These are phyloP conservation scores for Nosema muscidifuracis DNA, from an alignment of 371 early-diverging fungal genomes.

Conservation along the genomic window DNA sequence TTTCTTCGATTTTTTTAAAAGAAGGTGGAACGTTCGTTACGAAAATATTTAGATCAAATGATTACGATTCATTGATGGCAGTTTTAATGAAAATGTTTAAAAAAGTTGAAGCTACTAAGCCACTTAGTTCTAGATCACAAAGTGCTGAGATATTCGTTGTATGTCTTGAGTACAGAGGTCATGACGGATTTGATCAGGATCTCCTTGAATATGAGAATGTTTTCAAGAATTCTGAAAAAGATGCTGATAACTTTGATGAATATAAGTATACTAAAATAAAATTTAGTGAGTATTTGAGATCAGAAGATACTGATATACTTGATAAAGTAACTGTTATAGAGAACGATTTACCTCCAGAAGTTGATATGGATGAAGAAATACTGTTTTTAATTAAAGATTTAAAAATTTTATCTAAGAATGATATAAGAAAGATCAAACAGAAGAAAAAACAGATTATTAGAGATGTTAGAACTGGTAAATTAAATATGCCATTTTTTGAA, in stretches of 20 bases:
- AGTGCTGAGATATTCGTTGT: constrained; percentile 99
- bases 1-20: constrained; percentile 83
- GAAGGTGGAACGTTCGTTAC: constrained; percentile 95
- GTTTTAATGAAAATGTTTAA: constrained; percentile 91
- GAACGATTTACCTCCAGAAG: constrained; percentile 65
- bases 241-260: constrained; percentile 28
- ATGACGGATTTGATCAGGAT: constrained; percentile 83
- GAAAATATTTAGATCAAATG: constrained; percentile 95
- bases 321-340: constrained; percentile 67
- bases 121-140: constrained; percentile 91
- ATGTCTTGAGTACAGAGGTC: constrained; percentile 79
- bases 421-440: constrained; percentile 60
- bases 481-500: constrained; percentile 5
- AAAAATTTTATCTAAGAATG: constrained; percentile 60
- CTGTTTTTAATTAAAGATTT: constrained; percentile 42
- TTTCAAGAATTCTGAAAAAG: constrained; percentile 67
- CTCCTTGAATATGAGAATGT: constrained; percentile 84
- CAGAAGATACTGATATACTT: constrained; percentile 60
- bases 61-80: constrained; percentile 94
- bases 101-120: constrained; percentile 96
- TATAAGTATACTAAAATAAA: constrained; percentile 60
- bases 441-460: constrained; percentile 60
- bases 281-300: constrained; percentile 65
- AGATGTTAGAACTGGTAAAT: constrained; percentile 27
- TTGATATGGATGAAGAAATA: constrained; percentile 46